Evolutionary conservation across 106 monocot species (phyloP).

Genomic region (Ottelia alismoides): DNA sequence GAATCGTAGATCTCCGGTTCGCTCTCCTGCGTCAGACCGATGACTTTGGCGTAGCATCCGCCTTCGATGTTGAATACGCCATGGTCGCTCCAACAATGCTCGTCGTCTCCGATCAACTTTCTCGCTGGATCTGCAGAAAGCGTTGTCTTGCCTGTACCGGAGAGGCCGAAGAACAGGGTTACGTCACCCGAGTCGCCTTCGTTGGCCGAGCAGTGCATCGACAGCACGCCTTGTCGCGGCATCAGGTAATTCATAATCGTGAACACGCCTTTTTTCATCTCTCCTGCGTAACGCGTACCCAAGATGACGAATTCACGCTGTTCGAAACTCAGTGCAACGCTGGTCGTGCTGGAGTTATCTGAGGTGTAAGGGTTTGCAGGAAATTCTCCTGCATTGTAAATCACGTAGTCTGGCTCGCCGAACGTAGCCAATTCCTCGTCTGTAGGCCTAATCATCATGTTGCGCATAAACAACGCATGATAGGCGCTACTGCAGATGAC

Average conservation of each 20-base stretch:
- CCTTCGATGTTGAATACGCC: too few relatives aligned
- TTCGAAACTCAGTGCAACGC: slow-evolving; percentile 71
- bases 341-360: slow-evolving; percentile 85
- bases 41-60: too few relatives aligned
- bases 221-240: slow-evolving; percentile 66
- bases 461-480: slow-evolving; percentile 83
- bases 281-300: slow-evolving; percentile 87
- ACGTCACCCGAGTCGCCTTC: slow-evolving; percentile 44
- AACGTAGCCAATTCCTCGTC: slow-evolving; percentile 85
- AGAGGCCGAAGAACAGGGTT: slow-evolving; percentile 92
- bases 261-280: slow-evolving; percentile 99
- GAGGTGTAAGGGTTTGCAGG: slow-evolving; percentile 91
- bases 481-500: slow-evolving; percentile 77
- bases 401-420: slow-evolving; percentile 84
- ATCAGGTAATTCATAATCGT: slow-evolving; percentile 95
- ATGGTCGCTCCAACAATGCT: slow-evolving; percentile 87
- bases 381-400: slow-evolving; percentile 88
- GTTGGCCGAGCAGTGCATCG: slow-evolving; percentile 87
- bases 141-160: too few relatives aligned
- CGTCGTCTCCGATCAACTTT: slow-evolving; percentile 81
- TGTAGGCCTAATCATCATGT: slow-evolving; percentile 71
- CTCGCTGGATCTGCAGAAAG: slow-evolving; percentile 81
- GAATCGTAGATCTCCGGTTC: slow-evolving; percentile 92
- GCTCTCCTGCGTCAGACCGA: slow-evolving; percentile 58
- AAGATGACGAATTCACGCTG: slow-evolving; percentile 94